Conservation (phyloP, 371 early-diverging fungal species). For the Cokeromyces recurvatus region DNA sequence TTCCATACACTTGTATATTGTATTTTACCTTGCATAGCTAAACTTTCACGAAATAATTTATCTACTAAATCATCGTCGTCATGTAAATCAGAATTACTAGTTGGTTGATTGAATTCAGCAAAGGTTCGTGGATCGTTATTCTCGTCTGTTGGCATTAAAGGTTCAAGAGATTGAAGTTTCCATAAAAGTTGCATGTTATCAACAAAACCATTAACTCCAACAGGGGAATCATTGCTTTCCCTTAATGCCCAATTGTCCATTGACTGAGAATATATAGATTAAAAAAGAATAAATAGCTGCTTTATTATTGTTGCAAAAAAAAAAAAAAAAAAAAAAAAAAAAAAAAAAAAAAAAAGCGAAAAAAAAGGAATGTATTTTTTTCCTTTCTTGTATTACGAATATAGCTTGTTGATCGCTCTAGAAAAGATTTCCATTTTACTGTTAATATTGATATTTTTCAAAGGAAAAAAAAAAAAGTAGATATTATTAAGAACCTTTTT, state of each 20-base stretch:
- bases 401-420: too few species aligned
- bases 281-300: too few species aligned
- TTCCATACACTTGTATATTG: too few species aligned
- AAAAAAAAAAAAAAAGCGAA: too few species aligned
- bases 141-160: conserved; percentile 16
- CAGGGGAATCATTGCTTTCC: conserved; percentile 22
- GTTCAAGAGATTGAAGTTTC: conserved; percentile 21
- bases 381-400: too few species aligned
- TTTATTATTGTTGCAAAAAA: too few species aligned
- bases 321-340: too few species aligned
- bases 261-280: too few species aligned
- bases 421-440: not conserved
- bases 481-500: not conserved
- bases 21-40: conserved; percentile 27
- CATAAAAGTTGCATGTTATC: conserved; percentile 22
- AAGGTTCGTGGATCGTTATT: conserved; percentile 12
- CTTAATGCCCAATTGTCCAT: conserved; percentile 27
- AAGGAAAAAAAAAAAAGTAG: not conserved
- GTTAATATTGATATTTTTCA: not conserved
- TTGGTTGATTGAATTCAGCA: conserved; percentile 26
- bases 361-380: too few species aligned
- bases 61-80: conserved; percentile 33
- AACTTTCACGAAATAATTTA: conserved; percentile 29
- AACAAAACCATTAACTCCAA: conserved; percentile 21
- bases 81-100: conserved; percentile 26